Percentiles rank a stretch among this genome's conserved stretches.
Conservation (phyloP, 179 eudicot genomes). For the Corrigiola litoralis region DNA sequence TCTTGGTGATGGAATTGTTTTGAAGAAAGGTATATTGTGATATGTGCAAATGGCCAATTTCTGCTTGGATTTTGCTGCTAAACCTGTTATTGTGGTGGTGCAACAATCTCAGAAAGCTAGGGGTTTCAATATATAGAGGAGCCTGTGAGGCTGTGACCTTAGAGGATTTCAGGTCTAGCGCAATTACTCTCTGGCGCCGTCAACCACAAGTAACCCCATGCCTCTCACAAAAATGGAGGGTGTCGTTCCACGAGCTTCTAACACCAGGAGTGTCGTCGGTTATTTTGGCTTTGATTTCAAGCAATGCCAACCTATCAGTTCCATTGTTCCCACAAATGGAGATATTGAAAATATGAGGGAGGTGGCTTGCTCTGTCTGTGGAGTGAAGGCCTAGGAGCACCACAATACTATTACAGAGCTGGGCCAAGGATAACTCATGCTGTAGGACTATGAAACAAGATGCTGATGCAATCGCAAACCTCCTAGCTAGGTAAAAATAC, state of each 20-base stretch:
- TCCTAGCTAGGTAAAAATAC: too few species aligned
- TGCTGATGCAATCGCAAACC: too few species aligned
- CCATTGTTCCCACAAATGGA: constrained; percentile 6
- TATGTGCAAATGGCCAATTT: constrained; percentile 5
- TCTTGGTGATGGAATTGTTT: constrained; percentile 2
- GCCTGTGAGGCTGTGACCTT: constrained; percentile 8
- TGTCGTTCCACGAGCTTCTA: constrained; percentile 1
- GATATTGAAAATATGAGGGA: too few species aligned
- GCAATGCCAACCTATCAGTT: background rate
- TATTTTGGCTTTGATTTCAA: constrained; percentile 16
- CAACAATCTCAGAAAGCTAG: background rate
- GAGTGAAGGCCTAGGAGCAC: background rate
- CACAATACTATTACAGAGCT: too few species aligned
- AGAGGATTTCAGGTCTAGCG: background rate
- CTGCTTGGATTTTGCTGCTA: constrained; percentile 1
- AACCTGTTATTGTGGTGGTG: constrained; percentile 6
- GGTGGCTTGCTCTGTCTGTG: too few species aligned
- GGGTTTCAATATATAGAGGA: constrained; percentile 10
- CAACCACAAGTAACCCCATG: constrained; percentile 5
- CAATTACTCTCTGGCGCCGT: background rate
- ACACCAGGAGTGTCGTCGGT: background rate
- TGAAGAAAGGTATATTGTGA: background rate
- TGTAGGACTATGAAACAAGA: too few species aligned
- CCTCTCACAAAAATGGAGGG: constrained; percentile 2
- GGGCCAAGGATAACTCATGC: too few species aligned